Evolutionary conservation across 805 yeast species (phyloP).

Genomic region (Saccharomycopsis oosterbeekiorum): DNA sequence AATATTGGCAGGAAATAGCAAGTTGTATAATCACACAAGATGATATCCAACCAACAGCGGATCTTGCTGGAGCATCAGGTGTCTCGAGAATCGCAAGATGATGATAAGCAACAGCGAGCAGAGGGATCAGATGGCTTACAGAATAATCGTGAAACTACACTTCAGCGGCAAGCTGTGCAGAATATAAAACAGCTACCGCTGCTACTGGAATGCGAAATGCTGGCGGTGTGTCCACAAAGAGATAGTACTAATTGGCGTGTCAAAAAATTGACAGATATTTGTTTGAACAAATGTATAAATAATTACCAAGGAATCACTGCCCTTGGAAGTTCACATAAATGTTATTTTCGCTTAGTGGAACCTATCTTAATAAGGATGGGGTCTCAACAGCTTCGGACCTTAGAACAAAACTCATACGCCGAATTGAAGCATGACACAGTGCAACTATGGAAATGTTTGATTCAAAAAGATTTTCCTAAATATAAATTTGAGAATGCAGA

Average conservation of each 20-base stretch:
- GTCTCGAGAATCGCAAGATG: neutral
- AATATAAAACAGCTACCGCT: neutral
- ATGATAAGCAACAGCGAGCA: neutral
- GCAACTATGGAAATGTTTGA: constrained; percentile 7
- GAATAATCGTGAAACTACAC: neutral
- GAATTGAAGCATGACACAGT: constrained; percentile 1
- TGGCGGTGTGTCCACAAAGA: neutral
- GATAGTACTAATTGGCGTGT: neutral
- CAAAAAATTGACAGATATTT: constrained; percentile 8
- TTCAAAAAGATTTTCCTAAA: constrained; percentile 10
- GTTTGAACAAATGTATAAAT: constrained; percentile 1
- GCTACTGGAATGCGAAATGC: neutral
- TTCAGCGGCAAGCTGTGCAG: neutral
- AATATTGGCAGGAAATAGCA: too few species aligned
- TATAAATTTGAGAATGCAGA: neutral
- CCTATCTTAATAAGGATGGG: constrained; percentile 12
- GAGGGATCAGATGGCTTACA: neutral
- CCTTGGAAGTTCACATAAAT: constrained; percentile 5
- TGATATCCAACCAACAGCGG: neutral
- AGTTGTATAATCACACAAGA: too few species aligned
- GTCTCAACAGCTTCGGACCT: constrained; percentile 4
- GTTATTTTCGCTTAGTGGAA: constrained; percentile 4
- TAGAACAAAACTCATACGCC: constrained; percentile 8
- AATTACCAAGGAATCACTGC: constrained; percentile 4
- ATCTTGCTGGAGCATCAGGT: neutral